Evolutionary conservation across 306 rosid species (phyloP), one percentile per base, ranked within the genome.

Genomic region (Luffa acutangula): DNA sequence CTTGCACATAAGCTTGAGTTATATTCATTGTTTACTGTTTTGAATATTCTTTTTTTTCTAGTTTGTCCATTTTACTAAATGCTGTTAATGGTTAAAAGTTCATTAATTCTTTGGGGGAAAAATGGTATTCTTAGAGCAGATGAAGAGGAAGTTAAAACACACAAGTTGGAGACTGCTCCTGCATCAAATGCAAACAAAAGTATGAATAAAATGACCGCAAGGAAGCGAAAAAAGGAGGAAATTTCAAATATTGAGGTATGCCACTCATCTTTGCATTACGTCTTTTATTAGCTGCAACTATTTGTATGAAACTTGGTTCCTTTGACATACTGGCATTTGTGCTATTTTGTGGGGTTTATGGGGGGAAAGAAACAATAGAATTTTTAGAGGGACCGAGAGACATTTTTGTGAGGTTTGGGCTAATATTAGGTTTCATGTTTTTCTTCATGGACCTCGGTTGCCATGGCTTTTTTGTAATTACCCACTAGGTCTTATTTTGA

Each of bases 151-250:
- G 77, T 46, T 73, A 46, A 73, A 3, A 5, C 25, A 4, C 58
- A 5, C 37, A 72, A 34, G 49, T 31, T 48, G 54, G 77, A 48
- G 77, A 21, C 42, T 31, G 77, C 41, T 15, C 14, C 59, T 25
- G 77, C 14, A 73, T 49, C 77, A 73, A 73, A 48, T 21, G 42
- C 59, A 6, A 73, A 31, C 33, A 71, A 39, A 73, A 48, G 21
- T 31, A 73, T 14, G 21, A 73, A 48, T 46, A 73, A 73, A 14
- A 49, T 33, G 6, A 15, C 56, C 20, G 36, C 43, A 46, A 33
- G 57, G 77, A 72, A 73, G 43, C 58, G 77, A 73, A 73, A 49
- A 73, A 31, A 46, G 77, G 43, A 21, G 76, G n/a, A 73, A 6
- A 33, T 2, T 48, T 48, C 58, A 3, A 14, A 31, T 73, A 46